Evolutionary conservation across 2,329 filamentous ascomycete species (phyloP).

Genomic region (Nemania serpens): DNA sequence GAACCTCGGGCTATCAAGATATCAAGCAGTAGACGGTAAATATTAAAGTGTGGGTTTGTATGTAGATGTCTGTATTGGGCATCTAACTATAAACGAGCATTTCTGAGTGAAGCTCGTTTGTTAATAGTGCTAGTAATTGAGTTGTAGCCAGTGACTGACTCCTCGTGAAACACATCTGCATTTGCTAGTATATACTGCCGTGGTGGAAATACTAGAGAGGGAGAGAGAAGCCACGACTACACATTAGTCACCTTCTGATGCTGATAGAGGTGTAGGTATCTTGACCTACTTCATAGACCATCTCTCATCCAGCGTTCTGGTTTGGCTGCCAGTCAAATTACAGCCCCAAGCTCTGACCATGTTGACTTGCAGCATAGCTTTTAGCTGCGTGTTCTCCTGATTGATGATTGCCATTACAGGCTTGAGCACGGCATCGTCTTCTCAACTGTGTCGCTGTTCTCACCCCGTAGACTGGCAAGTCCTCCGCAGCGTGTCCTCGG

Average conservation of each 20-base stretch:
- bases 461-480: not conserved
- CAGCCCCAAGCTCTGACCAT: not conserved
- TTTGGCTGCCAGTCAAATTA: not conserved
- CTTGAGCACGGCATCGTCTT: not conserved
- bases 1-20: not conserved
- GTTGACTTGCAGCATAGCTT: not conserved
- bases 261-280: conserved; percentile 11
- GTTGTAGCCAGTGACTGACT: not conserved
- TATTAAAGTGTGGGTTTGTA: not conserved
- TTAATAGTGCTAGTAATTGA: not conserved
- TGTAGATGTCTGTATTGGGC: conserved; percentile 3
- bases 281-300: conserved; percentile 21
- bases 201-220: conserved; percentile 5
- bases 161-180: not conserved
- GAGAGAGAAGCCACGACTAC: conserved; percentile 9
- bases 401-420: not conserved
- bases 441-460: not conserved
- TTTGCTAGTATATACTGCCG: not conserved
- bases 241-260: conserved; percentile 23
- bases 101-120: not conserved
- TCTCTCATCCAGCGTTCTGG: conserved; percentile 1
- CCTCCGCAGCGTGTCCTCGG: not conserved
- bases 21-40: not conserved
- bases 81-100: conserved; percentile 4
- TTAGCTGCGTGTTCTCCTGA: not conserved